These are phyloP conservation scores for Plasmodium gaboni DNA, from an alignment of 169 alveolate species.

Conservation along the genomic window DNA sequence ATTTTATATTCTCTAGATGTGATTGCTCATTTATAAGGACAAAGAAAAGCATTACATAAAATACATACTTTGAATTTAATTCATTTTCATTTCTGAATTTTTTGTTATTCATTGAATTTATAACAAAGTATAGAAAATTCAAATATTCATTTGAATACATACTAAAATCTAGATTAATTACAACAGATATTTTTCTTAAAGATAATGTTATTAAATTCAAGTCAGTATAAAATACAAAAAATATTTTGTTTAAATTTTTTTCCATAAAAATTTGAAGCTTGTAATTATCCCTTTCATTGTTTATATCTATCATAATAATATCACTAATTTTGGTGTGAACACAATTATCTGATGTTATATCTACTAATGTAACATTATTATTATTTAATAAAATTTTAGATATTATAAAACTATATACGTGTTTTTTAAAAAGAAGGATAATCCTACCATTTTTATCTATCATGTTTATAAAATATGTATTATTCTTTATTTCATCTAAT, in stretches of 20 bases:
- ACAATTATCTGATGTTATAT: neutral
- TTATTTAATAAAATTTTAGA: slow-evolving; percentile 15
- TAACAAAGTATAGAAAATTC: slow-evolving; percentile 4
- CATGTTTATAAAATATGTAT: slow-evolving; percentile 6
- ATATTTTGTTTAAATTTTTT: slow-evolving; percentile 8
- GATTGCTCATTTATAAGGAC: slow-evolving; percentile 23
- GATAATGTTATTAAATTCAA: slow-evolving; percentile 1
- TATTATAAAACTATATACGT: slow-evolving; percentile 14
- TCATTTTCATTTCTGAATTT: neutral
- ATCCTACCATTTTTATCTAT: slow-evolving; percentile 5
- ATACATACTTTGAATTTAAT: slow-evolving; percentile 15
- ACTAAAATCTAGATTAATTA: slow-evolving; percentile 39
- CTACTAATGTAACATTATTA: slow-evolving; percentile 16
- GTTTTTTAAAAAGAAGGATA: slow-evolving; percentile 20
- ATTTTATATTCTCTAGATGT: slow-evolving; percentile 13
- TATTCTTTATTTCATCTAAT: neutral
- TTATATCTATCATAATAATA: slow-evolving; percentile 19
- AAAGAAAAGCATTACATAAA: slow-evolving; percentile 27
- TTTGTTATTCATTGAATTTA: neutral
- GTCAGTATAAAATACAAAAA: slow-evolving; percentile 17
- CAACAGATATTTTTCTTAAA: neutral
- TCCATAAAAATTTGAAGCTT: slow-evolving; percentile 6
- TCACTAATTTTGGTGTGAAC: slow-evolving; percentile 11
- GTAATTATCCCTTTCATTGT: slow-evolving; percentile 1
- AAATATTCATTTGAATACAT: slow-evolving; percentile 12